Percentiles rank a stretch among this genome's conserved stretches.
phyloP scores from a whole-genome alignment of 306 rosid genomes.

The Malus sylvestris region DNA sequence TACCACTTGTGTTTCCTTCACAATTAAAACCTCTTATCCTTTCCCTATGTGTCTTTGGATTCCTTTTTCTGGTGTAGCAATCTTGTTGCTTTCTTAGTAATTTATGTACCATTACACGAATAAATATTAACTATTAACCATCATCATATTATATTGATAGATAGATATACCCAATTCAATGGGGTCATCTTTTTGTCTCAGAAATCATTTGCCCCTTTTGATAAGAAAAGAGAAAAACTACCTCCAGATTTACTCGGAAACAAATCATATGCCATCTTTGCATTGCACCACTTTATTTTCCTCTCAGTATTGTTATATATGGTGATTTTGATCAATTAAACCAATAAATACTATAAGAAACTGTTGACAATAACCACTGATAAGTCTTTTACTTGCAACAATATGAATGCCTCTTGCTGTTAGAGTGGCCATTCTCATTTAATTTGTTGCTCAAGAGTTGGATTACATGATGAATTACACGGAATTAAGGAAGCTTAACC shows the following conservation, averaged over 20 bases:
- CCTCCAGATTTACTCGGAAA: slow-evolving; percentile 18
- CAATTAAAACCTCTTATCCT: neutral
- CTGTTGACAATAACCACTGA: too few relatives aligned
- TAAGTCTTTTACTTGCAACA: too few relatives aligned
- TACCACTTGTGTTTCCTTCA: too few relatives aligned
- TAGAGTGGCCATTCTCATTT: neutral
- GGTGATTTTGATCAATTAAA: neutral
- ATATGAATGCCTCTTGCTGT: neutral
- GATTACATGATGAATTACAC: neutral
- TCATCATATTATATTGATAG: neutral
- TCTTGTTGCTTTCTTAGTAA: neutral
- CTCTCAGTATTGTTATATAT: neutral
- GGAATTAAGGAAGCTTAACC: neutral
- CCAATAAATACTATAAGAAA: too few relatives aligned
- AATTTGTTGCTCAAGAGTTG: neutral
- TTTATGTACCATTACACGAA: neutral
- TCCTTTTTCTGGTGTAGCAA: slow-evolving; percentile 23
- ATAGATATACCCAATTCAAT: neutral
- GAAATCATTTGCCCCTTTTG: slow-evolving; percentile 21
- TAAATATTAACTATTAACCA: neutral
- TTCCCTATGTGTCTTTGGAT: slow-evolving; percentile 29
- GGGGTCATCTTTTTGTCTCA: slow-evolving; percentile 3
- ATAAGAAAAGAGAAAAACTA: neutral
- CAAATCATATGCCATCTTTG: neutral
- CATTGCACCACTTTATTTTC: neutral